Evolutionary conservation across 768 basidiomycete species (phyloP), one percentile per base, ranked within the genome.

Genomic region (Porpolomopsis calyptriformis): DNA sequence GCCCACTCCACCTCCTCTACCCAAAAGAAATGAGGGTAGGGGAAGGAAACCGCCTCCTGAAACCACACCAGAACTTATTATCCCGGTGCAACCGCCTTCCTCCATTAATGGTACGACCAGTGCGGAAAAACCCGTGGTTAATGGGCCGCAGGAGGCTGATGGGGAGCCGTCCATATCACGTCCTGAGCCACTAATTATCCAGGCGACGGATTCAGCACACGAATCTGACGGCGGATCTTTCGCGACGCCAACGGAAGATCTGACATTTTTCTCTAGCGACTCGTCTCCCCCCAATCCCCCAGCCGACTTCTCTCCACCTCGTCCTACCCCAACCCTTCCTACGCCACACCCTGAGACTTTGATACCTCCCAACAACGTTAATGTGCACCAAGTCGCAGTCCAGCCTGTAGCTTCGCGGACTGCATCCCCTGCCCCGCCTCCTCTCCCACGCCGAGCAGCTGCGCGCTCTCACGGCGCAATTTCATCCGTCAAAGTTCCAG

Each of bases 381-480:
- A 36, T 7, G 26, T 18, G 37, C 22, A 43, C 29, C 25, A 47
- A 16, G 8, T 18, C 29, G 16, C 47, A 24, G 23, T 9, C 5
- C 24, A 23, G 22, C 1, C 24, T 24, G 23, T 46, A 34, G 57
- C 65, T 2, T 62, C 64, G 24, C 55, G 69, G 26, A 49, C 63
- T 2, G 56, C 55, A 10, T 70, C 71, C 3, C 71, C 74, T 39
- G 55, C 61, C 2, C 71, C 72, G 4, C 82, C 83, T 0, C 83
- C 82, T 2, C 59, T 86, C 19, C 83, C 83, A 0, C 70, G 79
- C 34, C 67, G 83, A 37, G 83, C 83, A 0, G 73, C 80, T 40
- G 76, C 73, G 1, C 70, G 83, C 18, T 64, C 63, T 4, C 55
- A 71, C 10, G 64, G 69, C 9, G 51, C 54, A 22, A 55, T 59